These are phyloP conservation scores for Cystofilobasidium bisporidii DNA, from an alignment of 768 basidiomycete species.

Conservation along the genomic window DNA sequence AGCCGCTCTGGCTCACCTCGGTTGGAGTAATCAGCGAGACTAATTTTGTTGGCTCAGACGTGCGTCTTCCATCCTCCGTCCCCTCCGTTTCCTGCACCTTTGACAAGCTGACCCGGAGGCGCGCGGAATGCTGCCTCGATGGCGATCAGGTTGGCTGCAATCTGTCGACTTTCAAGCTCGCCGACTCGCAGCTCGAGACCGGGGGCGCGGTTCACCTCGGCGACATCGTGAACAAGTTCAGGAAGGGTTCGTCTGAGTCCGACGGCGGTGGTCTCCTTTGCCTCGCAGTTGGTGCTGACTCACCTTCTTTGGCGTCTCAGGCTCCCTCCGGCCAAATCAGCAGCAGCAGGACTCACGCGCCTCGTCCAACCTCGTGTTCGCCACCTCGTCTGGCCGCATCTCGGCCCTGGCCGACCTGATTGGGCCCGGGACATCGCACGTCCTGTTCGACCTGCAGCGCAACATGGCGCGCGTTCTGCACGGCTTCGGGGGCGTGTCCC, in stretches of 20 bases:
- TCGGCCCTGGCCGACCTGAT: conserved; percentile 58
- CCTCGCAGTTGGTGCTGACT: no score
- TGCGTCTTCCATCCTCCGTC: conserved; percentile 40
- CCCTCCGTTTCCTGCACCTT: no score
- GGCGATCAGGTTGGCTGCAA: conserved; percentile 58
- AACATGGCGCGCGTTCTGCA: conserved; percentile 55
- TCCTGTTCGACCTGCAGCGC: conserved; percentile 62
- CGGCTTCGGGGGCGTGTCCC: conserved; percentile 47
- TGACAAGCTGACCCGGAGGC: no score
- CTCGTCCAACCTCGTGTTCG: conserved; percentile 59
- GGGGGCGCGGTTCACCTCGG: conserved; percentile 64
- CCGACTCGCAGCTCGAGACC: conserved; percentile 48
- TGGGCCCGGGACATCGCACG: conserved; percentile 45
- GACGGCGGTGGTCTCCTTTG: no score
- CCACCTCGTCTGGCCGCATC: conserved; percentile 69
- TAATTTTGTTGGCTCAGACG: conserved; percentile 64
- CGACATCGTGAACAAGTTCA: conserved; percentile 66
- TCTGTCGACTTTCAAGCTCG: conserved; percentile 49
- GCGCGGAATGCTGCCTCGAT: no score
- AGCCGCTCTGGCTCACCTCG: conserved; percentile 60
- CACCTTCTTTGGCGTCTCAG: conserved; percentile 47
- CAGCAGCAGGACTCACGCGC: conserved; percentile 30
- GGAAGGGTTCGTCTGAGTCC: conserved; percentile 29
- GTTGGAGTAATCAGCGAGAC: conserved; percentile 52
- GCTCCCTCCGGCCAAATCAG: conserved; percentile 48